Evolutionary conservation across 1,139 yeast genomes (phyloP), one percentile per base, ranked within the genome.

Genomic region (Pichia sp.): DNA sequence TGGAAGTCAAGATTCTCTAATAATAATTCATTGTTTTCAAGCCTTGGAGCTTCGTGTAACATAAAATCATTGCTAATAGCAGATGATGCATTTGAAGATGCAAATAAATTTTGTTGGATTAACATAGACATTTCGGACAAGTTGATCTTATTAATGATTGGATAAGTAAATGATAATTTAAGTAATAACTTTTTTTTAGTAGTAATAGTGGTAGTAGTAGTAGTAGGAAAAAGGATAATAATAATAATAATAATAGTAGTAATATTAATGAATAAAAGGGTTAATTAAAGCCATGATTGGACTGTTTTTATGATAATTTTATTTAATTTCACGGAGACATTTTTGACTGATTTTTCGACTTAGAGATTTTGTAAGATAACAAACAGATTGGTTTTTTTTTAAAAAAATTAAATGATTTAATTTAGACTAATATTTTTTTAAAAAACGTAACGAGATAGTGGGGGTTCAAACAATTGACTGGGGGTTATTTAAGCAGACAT

Each of bases 21-120:
- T 32, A 32, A 34, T 28, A 33, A 22, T 38, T 38, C 34, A 30
- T 38, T 25, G 18, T 39, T 40, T 14, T 38, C 40, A 31, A 42
- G 38, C 20, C 33, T 44, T 22, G 48, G 48, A 31, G 44, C 41
- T 26, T 37, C 43, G 18, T 37, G 37, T 18, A 44, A 22, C 11
- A 35, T 33, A 9, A 34, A 36, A 12, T 38, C 43, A 26, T 41
- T 35, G n/a, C n/a, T n/a, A n/a, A n/a, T n/a, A 24, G 40, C 32
- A 22, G 34, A 22, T 11, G 38, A 14, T 21, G 9, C n/a, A 15
- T 28, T 23, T 23, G 31, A 42, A 35, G 64, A 62, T 44, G 59
- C 65, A 50, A 68, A 67, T 42, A 66, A 63, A 18, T 67, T 60
- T 54, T 69, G 73, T 48, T 72, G 73, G 46, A 67, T 57, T 41